Evolutionary conservation across 2,329 filamentous ascomycete species (phyloP).

Genomic region (Amesomyces nigricolor): DNA sequence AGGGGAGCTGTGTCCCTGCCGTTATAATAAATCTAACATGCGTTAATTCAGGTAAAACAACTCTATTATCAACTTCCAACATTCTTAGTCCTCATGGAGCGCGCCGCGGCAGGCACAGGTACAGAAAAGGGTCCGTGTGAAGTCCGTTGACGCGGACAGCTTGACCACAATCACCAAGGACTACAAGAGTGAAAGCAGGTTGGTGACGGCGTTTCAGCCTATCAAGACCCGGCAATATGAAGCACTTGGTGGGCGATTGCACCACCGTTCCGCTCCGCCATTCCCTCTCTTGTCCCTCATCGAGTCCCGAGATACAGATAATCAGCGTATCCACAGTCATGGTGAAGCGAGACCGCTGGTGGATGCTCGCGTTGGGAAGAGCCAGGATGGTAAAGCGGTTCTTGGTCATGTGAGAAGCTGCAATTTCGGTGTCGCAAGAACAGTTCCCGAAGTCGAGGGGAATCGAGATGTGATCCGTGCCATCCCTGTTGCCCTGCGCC

Average conservation of each 20-base stretch:
- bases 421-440: constrained; percentile 17
- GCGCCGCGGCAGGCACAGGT: constrained; percentile 11
- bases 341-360: not conserved
- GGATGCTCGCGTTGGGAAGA: not conserved
- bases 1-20: constrained; percentile 14
- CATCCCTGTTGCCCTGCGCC: constrained; percentile 5
- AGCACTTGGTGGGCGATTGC: too few relatives aligned
- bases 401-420: constrained; percentile 21
- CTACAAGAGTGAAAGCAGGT: not conserved
- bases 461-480: constrained; percentile 18
- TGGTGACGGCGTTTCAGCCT: too few relatives aligned
- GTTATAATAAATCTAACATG: too few relatives aligned
- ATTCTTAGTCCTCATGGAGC: too few relatives aligned
- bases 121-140: constrained; percentile 16
- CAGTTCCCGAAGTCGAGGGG: not conserved
- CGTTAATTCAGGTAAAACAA: too few relatives aligned
- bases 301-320: not conserved
- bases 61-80: too few relatives aligned
- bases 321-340: not conserved
- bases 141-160: constrained; percentile 1
- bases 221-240: too few relatives aligned
- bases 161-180: constrained; percentile 5
- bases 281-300: too few relatives aligned
- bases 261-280: too few relatives aligned
- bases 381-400: not conserved